Evolutionary conservation across 148 eudicot species (phyloP), one percentile per base, ranked within the genome.

Genomic region (Silene conica): DNA sequence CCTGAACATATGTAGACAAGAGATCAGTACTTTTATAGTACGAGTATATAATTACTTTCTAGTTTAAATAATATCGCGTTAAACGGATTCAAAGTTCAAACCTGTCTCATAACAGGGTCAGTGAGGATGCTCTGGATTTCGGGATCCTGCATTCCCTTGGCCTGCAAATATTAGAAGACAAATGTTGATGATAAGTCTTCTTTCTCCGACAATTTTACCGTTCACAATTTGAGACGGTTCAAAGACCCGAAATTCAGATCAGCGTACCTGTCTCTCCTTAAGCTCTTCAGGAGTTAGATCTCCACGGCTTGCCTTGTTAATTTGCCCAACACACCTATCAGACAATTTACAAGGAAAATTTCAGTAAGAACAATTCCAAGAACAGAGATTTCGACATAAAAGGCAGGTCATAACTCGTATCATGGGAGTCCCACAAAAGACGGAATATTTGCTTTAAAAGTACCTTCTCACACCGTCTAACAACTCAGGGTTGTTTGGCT

Each of bases 21-120:
- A 54, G 21, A 19, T n/a, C 14, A 31, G 45, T 2, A 21, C n/a
- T 50, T 12, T 50, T 13, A 50, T 2, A 50, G 55, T 12, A n/a
- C n/a, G n/a, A n/a, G n/a, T n/a, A n/a, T n/a, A 50, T 50, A 7
- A 0, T 50, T 50, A 15, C 9, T 14, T 6, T 48, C 8, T 48
- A 48, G 54, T 48, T 14, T 0, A 48, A 10, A 12, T 48, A 48
- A 13, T 48, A 46, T 1, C 52, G 4, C n/a, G n/a, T n/a, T n/a
- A n/a, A n/a, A n/a, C n/a, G n/a, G n/a, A n/a, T n/a, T n/a, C n/a
- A n/a, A n/a, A n/a, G n/a, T 55, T 15, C 12, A 10, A 80, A 92
- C 99, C 97, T 96, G 97, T 89, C 95, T 86, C 99, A 96, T 96
- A 13, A 92, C 97, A 21, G 97, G 99, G 79, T 96, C 99, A 5